Base-by-base conservation (phyloP, 139 green algal species). In the Coelastrella sp. region DNA sequence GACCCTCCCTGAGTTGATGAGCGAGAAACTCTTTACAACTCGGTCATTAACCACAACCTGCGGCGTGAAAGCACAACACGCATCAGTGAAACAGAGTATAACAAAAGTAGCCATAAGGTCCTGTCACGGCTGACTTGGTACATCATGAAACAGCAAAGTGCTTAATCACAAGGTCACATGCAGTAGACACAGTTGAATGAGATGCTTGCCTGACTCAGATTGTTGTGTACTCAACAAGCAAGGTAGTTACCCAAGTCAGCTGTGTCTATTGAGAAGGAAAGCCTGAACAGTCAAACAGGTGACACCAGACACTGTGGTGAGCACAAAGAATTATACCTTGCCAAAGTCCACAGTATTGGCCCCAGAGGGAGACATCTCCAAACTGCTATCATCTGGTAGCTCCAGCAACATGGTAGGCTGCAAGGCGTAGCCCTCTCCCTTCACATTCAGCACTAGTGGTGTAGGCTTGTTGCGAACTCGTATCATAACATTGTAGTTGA, bases 401-500 rank as follows among this genome's bases (percentile, higher is more conserved):
- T 97, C 96, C 59, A 97, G 91, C 82, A 95, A 82, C 90, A 98
- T 79, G 68, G 73, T 65, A 47, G 96, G 92, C 79, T 96, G 94
- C 74, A 98, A 94, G 4, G 92, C 92, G 73, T 96, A 97, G 58
- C 96, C 96, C 89, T 98, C 96, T 84, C 96, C 96, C 91, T 97
- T 97, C 71, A 97, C 91, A 92, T 98, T 97, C 20, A 98, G 88
- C 73, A 89, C 93, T 80, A 98, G 90, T 57, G 81, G 89, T 8
- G 73, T 95, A 23, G 95, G 95, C 93, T 98, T 98, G 83, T 94
- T 94, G 75, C 81, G 74, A 64, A 98, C 94, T 61, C 85, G 88
- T 91, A 92, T 95, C 32, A 94, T 73, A 8, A 97, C 94, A 78
- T 97, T 98, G 94, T 95, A 96, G 94, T 98, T 98, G 86, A 95